phyloP scores from a whole-genome alignment of 2,329 filamentous ascomycete species.

The Clarireedia paspali region DNA sequence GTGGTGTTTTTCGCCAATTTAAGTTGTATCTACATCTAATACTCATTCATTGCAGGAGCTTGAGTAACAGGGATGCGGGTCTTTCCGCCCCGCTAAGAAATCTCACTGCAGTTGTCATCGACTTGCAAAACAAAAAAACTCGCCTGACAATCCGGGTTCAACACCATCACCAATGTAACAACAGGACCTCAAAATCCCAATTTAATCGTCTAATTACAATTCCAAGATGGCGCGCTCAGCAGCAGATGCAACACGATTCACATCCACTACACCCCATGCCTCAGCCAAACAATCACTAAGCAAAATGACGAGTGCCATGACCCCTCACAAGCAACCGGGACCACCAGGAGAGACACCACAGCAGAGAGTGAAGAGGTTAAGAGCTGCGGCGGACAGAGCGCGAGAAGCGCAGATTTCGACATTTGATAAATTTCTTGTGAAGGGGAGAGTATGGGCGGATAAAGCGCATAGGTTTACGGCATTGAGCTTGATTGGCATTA shows the following conservation, averaged over 20 bases:
- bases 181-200: neutral
- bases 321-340: slow-evolving; percentile 13
- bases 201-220: neutral
- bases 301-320: slow-evolving; percentile 17
- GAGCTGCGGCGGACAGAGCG: slow-evolving; percentile 29
- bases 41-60: no score
- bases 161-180: slow-evolving; percentile 16
- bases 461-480: slow-evolving; percentile 30
- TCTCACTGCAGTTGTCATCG: slow-evolving; percentile 12
- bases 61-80: slow-evolving; percentile 10
- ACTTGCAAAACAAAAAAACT: slow-evolving; percentile 18
- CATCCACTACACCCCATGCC: slow-evolving; percentile 62
- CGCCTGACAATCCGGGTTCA: slow-evolving; percentile 12
- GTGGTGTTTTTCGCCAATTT: no score
- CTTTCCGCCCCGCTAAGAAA: slow-evolving; percentile 18
- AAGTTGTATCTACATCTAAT: no score
- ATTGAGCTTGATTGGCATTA: slow-evolving; percentile 28
- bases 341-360: slow-evolving; percentile 30
- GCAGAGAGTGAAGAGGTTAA: slow-evolving; percentile 29
- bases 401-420: slow-evolving; percentile 26
- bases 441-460: slow-evolving; percentile 31
- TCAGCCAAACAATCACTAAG: slow-evolving; percentile 47
- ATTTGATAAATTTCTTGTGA: slow-evolving; percentile 27
- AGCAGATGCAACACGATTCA: slow-evolving; percentile 74
- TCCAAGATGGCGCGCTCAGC: slow-evolving; percentile 53